Evolutionary conservation across 345 rosid species (phyloP), one percentile per base, ranked within the genome.

Genomic region (Melaleuca alternifolia): DNA sequence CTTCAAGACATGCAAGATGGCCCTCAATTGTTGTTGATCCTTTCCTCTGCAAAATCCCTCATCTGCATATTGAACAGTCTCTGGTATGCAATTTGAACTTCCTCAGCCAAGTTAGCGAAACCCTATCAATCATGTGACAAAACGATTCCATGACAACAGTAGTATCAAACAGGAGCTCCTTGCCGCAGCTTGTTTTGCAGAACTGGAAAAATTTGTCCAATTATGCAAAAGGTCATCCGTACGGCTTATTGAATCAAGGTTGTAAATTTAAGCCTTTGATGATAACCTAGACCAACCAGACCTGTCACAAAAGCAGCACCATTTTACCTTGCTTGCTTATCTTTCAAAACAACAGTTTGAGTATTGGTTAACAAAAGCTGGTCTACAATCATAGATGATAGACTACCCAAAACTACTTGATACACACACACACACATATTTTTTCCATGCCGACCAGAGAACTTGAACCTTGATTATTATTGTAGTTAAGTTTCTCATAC

Each of bases 101-200:
- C 65, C 65, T 57, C 3, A 11, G 3, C 33, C 30, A 11, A 59
- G 28, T 59, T n/a, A 11, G 16, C 15, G 6, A 11, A 8, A 13
- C 65, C 65, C 15, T 3, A 11, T 26, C 30, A 26, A 26, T 6
- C 2, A 5, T 0, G 0, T 26, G 3, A 57, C 26, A 0, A 57
- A 57, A 1, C 5, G 6, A 2, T 11, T 26, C 1, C 0, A 26
- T 1, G 13, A 11, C 13, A 26, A 2, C 28, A 26, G 11, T 3
- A 11, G 4, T 30, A 57, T 57, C 33, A 57, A 57, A 2, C 16
- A 0, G 2, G 5, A 11, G 8, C 33, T 59, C 65, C 65, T 26
- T 7, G 3, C 30, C 62, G n/a, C 13, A 57, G 62, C 62, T 26
- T 11, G 30, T 26, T 57, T 57, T 24, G 11, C 7, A 11, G 15